Evolutionary conservation across 202 grass and related monocot genomes (phyloP).

Genomic region (Schoenoplectus tabernaemontani): DNA sequence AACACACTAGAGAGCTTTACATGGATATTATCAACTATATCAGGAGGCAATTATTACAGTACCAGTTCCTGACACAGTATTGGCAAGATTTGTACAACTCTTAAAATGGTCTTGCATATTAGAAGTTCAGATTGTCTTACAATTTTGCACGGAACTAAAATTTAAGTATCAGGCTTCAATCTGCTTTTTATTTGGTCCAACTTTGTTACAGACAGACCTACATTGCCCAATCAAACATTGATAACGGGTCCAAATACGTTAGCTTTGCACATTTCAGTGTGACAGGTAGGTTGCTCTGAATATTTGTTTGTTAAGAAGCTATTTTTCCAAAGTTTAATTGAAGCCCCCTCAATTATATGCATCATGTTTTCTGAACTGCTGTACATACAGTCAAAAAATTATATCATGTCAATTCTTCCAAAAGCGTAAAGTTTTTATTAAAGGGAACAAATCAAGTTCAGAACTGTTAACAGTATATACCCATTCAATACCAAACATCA

Average conservation of each 20-base stretch:
- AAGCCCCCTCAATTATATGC: not conserved
- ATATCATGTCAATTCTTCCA: not conserved
- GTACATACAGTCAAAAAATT: not conserved
- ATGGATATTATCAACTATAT: not conserved
- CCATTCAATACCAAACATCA: slow-evolving; percentile 6
- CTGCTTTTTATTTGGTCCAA: no score
- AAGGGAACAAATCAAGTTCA: not conserved
- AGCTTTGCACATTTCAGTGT: no score
- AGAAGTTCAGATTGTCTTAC: no score
- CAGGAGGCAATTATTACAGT: not conserved
- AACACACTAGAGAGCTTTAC: no score
- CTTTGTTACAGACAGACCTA: no score
- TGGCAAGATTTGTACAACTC: not conserved
- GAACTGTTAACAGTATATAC: not conserved
- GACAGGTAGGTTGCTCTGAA: no score
- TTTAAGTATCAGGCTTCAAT: no score
- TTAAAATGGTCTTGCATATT: not conserved
- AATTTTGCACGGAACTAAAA: no score
- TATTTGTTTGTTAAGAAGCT: no score
- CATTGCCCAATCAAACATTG: no score
- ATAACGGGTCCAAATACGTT: no score
- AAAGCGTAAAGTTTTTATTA: not conserved
- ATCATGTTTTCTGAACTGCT: not conserved
- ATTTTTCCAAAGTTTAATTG: no score
- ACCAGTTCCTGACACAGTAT: not conserved